phyloP scores from a whole-genome alignment of 31 red algal species.

The Asparagopsis taxiformis region DNA sequence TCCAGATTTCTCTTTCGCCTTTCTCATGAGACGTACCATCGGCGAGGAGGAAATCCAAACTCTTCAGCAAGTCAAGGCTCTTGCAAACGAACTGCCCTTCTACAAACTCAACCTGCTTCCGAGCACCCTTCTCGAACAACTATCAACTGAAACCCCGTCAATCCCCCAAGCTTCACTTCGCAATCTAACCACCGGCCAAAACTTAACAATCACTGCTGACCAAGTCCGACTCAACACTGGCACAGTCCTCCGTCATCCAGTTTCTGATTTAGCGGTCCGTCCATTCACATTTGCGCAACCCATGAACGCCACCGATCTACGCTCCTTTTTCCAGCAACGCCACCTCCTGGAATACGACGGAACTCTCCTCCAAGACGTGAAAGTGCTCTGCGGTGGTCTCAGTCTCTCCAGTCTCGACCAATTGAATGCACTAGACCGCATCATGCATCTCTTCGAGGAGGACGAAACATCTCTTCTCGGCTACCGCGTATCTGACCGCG shows the following conservation, averaged over 20 bases:
- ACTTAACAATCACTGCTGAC: conserved; percentile 5
- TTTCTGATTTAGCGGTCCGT: conserved; percentile 2
- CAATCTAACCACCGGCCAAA: too few relatives aligned
- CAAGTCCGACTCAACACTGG: conserved; percentile 17
- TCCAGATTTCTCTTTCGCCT: not conserved
- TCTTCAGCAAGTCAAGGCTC: not conserved
- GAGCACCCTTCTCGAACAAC: too few relatives aligned
- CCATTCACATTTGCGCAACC: conserved; percentile 8
- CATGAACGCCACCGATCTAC: conserved; percentile 6
- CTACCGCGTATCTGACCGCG: conserved; percentile 6
- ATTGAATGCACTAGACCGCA: not conserved
- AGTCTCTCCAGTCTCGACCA: conserved; percentile 12
- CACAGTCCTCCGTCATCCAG: not conserved
- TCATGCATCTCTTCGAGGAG: conserved; percentile 21
- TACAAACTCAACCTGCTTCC: conserved; percentile 12
- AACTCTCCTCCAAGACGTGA: not conserved
- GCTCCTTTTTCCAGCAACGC: not conserved
- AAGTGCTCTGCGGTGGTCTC: conserved; percentile 12
- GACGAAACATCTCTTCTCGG: not conserved
- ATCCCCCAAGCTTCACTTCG: too few relatives aligned
- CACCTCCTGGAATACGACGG: conserved; percentile 13
- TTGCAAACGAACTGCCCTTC: conserved; percentile 9
- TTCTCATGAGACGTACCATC: conserved; percentile 10
- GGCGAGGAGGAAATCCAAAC: conserved; percentile 4
- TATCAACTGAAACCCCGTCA: too few relatives aligned